Evolutionary conservation across 495 filamentous ascomycete species (phyloP).

Genomic region (Podospora tetraspora): DNA sequence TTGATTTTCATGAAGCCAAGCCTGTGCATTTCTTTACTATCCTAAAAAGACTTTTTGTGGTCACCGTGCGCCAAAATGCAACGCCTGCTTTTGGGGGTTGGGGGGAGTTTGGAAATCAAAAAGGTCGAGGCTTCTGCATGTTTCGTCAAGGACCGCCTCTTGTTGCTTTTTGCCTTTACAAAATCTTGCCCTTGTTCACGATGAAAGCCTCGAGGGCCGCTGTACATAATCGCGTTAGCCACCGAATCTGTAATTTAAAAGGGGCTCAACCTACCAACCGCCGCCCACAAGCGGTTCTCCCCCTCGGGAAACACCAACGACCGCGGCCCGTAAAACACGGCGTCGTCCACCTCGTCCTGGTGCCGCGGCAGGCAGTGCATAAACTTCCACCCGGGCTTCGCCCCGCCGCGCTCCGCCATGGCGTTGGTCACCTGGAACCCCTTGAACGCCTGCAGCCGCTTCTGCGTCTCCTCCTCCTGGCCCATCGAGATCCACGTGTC

Average conservation of each 20-base stretch:
- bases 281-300: conserved; percentile 90
- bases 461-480: conserved; percentile 76
- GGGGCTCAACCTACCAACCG: conserved; percentile 51
- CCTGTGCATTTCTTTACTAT: not conserved
- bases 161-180: conserved; percentile 15
- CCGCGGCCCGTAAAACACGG: conserved; percentile 79
- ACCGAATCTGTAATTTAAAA: not conserved
- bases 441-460: conserved; percentile 71
- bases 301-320: conserved; percentile 89
- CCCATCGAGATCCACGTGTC: conserved; percentile 99
- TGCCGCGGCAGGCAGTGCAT: conserved; percentile 99
- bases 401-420: conserved; percentile 76
- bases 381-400: conserved; percentile 88
- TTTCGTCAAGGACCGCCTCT: conserved; percentile 11
- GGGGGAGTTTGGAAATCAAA: not conserved
- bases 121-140: not conserved
- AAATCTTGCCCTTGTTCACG: conserved; percentile 72
- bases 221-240: conserved; percentile 19
- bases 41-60: conserved; percentile 2
- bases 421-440: conserved; percentile 87
- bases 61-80: conserved; percentile 12
- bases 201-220: conserved; percentile 85
- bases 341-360: conserved; percentile 87
- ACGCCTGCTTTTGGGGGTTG: conserved; percentile 14
- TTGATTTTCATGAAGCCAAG: conserved; percentile 9